Percentiles rank a stretch among this genome's conserved stretches.
Conservation (phyloP, 441 rosid species). For the Aleurites moluccanus region DNA sequence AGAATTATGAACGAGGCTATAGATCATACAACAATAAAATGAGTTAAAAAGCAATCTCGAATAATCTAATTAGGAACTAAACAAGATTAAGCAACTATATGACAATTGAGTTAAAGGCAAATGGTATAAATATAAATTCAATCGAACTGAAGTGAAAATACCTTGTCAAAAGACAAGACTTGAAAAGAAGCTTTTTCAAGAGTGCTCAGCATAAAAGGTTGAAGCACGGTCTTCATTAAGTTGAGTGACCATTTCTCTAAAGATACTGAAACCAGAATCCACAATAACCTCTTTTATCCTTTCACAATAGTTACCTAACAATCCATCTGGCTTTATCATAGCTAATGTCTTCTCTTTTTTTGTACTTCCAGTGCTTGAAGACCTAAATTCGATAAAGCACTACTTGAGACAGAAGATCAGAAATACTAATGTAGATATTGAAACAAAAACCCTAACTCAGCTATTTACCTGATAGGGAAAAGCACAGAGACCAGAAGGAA, state of each 20-base stretch:
- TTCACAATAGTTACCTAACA: constrained; percentile 59
- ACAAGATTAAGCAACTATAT: neutral
- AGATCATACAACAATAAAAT: neutral
- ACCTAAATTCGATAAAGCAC: constrained; percentile 32
- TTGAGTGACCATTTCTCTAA: constrained; percentile 47
- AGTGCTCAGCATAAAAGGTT: constrained; percentile 72
- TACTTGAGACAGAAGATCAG: neutral
- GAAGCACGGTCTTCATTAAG: constrained; percentile 58
- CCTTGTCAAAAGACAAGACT: constrained; percentile 76
- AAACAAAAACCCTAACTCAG: constrained; percentile 5
- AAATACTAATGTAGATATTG: neutral
- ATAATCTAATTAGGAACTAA: neutral
- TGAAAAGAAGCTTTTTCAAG: constrained; percentile 57
- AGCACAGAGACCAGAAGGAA: constrained; percentile 24
- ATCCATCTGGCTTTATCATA: constrained; percentile 85
- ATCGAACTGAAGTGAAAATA: constrained; percentile 20
- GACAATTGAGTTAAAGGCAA: neutral
- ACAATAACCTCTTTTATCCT: constrained; percentile 46
- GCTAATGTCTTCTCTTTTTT: constrained; percentile 62
- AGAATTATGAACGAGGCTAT: neutral
- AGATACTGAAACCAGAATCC: constrained; percentile 56
- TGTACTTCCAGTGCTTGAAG: constrained; percentile 35
- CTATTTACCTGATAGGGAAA: constrained; percentile 32
- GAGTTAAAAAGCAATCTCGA: neutral
- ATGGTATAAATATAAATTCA: too few species aligned